These are phyloP conservation scores for Cyclocybe cylindracea DNA, from an alignment of 768 basidiomycete species.

Conservation along the genomic window DNA sequence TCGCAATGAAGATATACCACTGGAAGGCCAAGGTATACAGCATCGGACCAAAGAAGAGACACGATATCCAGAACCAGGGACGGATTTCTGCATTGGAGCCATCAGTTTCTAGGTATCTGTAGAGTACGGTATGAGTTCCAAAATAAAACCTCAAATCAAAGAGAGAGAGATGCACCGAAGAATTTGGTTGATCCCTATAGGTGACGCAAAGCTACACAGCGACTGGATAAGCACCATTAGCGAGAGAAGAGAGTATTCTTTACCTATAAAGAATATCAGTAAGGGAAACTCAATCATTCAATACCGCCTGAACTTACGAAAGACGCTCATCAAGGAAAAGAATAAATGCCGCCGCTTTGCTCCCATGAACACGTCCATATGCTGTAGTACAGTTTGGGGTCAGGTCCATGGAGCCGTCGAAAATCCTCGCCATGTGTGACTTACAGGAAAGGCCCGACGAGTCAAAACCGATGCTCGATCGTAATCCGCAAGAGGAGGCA, in stretches of 20 bases:
- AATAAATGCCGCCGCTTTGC: conserved; percentile 44
- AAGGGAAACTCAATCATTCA: neutral
- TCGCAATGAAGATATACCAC: conserved; percentile 53
- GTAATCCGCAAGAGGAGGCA: conserved; percentile 63
- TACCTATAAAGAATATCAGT: conserved; percentile 5
- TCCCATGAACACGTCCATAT: conserved; percentile 39
- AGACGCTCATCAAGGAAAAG: conserved; percentile 43
- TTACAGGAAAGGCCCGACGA: conserved; percentile 10
- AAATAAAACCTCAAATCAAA: neutral
- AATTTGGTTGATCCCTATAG: conserved; percentile 38
- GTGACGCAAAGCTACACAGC: conserved; percentile 28
- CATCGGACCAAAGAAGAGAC: conserved; percentile 50
- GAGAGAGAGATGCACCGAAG: conserved; percentile 27
- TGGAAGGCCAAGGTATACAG: conserved; percentile 48
- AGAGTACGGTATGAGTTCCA: neutral
- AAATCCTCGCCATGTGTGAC: conserved; percentile 16
- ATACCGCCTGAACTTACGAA: conserved; percentile 17
- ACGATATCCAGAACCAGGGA: conserved; percentile 71
- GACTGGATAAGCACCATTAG: conserved; percentile 14
- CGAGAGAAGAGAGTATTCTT: conserved; percentile 27
- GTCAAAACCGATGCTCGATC: conserved; percentile 33
- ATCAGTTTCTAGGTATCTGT: conserved; percentile 58
- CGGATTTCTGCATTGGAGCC: conserved; percentile 45
- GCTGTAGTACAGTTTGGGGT: conserved; percentile 14
- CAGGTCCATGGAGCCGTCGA: too few species aligned